Base-by-base conservation (phyloP, 2,329 filamentous ascomycete genomes). In the Ilyonectria destructans region DNA sequence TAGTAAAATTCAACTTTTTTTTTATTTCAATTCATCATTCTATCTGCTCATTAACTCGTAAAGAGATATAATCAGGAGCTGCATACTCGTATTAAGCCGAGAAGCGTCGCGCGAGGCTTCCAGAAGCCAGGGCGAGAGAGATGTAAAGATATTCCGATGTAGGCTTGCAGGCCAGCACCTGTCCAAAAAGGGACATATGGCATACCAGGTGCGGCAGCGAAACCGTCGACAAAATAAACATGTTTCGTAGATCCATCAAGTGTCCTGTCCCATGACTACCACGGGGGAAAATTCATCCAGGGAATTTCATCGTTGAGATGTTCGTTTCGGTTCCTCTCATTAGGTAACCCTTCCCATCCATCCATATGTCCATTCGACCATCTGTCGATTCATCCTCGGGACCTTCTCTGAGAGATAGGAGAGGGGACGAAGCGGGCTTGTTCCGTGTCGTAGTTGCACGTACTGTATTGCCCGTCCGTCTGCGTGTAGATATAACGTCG, bases 361-460 rank as follows among this genome's bases (percentile, higher is more conserved):
- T 43, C 33, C 10, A 23, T 31, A 17, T 26, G 29, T 31, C 23
- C 23, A 40, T 35, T 48, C n/a, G 26, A 23, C 45, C 31, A 37
- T 62, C 35, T 17, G 19, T 62, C 19, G 23, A 59, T 48, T 59
- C 49, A 35, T 52, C 46, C 43, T 19, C n/a, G 43, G 26, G 40
- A 10, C 52, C 31, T 12, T 31, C 17, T 54, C 37, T 12, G 17
- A 9, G 29, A 55, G 37, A 62, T 35, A 52, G 17, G 35, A 61
- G 48, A 51, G 17, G 21, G 10, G 58, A 54, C 21, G 48, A n/a
- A 17, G 7, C 19, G 26, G 17, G 45, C 33, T 21, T 45, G 19
- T 46, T 58, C 48, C 37, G 45, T 40, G 64, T 61, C 57, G 13
- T 61, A 23, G 29, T 37, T n/a, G 48, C 58, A 58, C 64, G 46